A percentile compares a stretch with the other conserved stretches of the same genome.
phyloP scores from a whole-genome alignment of 257 asterid species.

The Euphrasia confusa region DNA sequence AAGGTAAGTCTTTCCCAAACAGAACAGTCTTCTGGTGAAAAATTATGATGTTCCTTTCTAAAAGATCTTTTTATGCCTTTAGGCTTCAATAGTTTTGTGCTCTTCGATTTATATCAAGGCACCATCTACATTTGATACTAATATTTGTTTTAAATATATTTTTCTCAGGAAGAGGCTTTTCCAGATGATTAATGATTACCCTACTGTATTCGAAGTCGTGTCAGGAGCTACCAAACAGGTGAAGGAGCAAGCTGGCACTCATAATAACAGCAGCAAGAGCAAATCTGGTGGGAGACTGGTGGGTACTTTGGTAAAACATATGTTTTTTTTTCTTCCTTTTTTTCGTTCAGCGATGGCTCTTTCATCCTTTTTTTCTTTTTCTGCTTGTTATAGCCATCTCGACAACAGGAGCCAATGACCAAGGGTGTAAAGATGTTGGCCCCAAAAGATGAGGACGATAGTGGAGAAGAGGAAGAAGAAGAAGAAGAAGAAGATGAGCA shows the following conservation, averaged over 20 bases:
- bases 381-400: conserved; percentile 26
- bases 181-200: conserved; percentile 60
- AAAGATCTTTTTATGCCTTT: not conserved
- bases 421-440: conserved; percentile 33
- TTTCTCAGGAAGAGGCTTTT: conserved; percentile 56
- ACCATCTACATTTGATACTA: not conserved
- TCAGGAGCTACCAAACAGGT: conserved; percentile 37
- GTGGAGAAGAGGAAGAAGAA: conserved; percentile 35
- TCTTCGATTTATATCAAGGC: not conserved
- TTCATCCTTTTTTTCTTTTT: not conserved
- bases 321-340: not conserved
- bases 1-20: conserved; percentile 33
- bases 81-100: not conserved
- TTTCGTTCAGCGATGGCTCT: not conserved
- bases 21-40: conserved; percentile 6
- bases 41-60: not conserved
- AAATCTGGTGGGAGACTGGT: conserved; percentile 41
- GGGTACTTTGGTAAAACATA: not conserved
- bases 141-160: conserved; percentile 12
- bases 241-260: conserved; percentile 32
- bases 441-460: conserved; percentile 36
- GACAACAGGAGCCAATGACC: conserved; percentile 34
- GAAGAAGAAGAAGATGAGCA: conserved; percentile 52
- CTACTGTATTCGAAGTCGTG: conserved; percentile 56
- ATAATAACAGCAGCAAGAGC: conserved; percentile 40